Base-by-base conservation (phyloP, 2,329 filamentous ascomycete genomes). In the Nemania sp. region DNA sequence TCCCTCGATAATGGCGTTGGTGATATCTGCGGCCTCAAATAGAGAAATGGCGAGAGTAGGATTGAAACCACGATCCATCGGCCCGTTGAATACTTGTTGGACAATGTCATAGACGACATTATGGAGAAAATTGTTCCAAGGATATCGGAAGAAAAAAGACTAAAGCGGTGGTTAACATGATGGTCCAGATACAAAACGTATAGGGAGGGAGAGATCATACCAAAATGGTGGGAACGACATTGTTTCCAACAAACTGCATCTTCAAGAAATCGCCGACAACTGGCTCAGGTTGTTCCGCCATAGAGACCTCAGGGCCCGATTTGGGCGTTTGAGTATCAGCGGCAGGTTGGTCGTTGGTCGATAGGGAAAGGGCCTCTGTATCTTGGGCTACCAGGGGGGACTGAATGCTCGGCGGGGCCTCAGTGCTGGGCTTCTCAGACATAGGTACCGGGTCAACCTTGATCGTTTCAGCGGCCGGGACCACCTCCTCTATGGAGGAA, bases 31-130 rank as follows among this genome's bases (percentile, higher is more conserved):
- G 57, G 90, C 91, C 77, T 97, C 93, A 75, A 99, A 99, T 22
- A 99, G 88, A 73, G 97, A 95, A 67, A 98, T 91, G 13, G 96
- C 95, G 59, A 99, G 84, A 55, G 89, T 91, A 11, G 93, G 90
- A 80, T 99, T 99, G 82, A 92, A 98, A 29, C 96, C 94, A 68
- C 94, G 92, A 74, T 98, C 95, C 92, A 99, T 97, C 0, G 94
- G 94, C 8, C 96, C 96, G 78, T 99, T 99, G 80, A 99, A 98
- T 0, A 99, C 96, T 83, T 99, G 96, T 80, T 99, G 96, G 51
- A 99, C 93, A 76, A 99, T 94, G 79, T 99, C 96, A 78, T 99
- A 99, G 55, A 99, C 96, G 51, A 99, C 96, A 77, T 99, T 99
- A 82, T 99, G 96, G 52, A 99, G 87, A 78, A 99, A 99, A 80